Conservation (phyloP, 495 filamentous ascomycete genomes). For the Hypoxylon lienhwacheense region DNA sequence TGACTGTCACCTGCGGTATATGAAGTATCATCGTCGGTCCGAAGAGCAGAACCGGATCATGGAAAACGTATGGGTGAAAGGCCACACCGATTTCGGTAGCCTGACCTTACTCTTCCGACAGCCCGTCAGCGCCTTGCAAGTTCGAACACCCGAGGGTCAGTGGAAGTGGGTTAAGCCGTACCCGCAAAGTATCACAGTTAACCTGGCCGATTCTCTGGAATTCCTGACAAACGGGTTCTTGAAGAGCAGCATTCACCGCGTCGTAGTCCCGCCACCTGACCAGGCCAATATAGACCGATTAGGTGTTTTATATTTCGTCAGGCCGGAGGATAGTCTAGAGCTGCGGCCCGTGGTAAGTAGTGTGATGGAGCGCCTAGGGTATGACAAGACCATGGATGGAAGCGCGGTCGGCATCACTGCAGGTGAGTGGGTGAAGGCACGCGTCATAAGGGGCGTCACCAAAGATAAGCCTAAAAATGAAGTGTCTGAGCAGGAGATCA, state of each 20-base stretch:
- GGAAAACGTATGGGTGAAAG: conserved; percentile 44
- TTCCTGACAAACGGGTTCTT: conserved; percentile 54
- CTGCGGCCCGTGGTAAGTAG: conserved; percentile 40
- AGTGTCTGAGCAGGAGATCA: conserved; percentile 33
- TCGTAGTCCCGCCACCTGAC: conserved; percentile 53
- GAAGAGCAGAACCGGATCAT: conserved; percentile 44
- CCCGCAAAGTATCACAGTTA: conserved; percentile 57
- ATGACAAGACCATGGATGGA: conserved; percentile 39
- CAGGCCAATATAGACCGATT: conserved; percentile 55
- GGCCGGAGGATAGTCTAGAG: conserved; percentile 40
- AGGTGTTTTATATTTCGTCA: conserved; percentile 54
- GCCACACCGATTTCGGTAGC: conserved; percentile 60
- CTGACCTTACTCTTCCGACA: conserved; percentile 60
- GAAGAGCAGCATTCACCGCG: conserved; percentile 57
- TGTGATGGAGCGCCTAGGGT: conserved; percentile 37
- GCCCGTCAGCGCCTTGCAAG: conserved; percentile 55
- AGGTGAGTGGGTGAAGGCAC: conserved; percentile 47
- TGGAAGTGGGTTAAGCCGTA: conserved; percentile 57
- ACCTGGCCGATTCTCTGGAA: conserved; percentile 55
- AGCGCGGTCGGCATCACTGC: conserved; percentile 45
- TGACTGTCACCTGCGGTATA: conserved; percentile 57
- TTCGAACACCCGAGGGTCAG: conserved; percentile 50
- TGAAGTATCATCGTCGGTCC: conserved; percentile 54
- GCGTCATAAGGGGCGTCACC: conserved; percentile 35
- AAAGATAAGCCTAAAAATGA: conserved; percentile 30